phyloP scores from a whole-genome alignment of 108 stramenopile species.

The Mayamaea pseudoterrestris region DNA sequence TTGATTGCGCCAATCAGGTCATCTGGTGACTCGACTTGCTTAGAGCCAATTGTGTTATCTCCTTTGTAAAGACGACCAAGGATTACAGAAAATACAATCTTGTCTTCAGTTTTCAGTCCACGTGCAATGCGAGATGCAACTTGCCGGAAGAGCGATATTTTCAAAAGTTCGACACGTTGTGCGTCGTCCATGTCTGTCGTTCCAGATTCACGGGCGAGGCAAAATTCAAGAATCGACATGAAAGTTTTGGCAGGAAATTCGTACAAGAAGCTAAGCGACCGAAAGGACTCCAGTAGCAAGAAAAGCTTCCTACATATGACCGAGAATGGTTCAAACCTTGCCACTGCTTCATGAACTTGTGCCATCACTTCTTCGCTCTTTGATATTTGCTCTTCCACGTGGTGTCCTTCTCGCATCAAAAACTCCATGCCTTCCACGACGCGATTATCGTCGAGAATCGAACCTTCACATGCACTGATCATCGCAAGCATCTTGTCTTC shows the following conservation, averaged over 20 bases:
- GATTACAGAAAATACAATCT: conserved; percentile 83
- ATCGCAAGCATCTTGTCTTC: conserved; percentile 92
- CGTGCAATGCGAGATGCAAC: conserved; percentile 80
- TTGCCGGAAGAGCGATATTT: conserved; percentile 58
- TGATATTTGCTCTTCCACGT: conserved; percentile 87
- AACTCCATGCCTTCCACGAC: conserved; percentile 92
- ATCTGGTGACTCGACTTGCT: conserved; percentile 20
- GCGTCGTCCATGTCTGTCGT: conserved; percentile 11
- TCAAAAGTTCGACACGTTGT: conserved; percentile 49
- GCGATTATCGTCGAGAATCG: conserved; percentile 92
- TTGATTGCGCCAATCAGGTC: conserved; percentile 40
- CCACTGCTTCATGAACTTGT: conserved; percentile 75
- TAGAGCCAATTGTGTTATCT: conserved; percentile 29
- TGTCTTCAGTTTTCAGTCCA: conserved; percentile 82
- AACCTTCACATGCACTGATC: conserved; percentile 92
- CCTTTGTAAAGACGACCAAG: conserved; percentile 62
- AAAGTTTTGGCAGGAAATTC: conserved; percentile 77
- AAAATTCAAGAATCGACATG: conserved; percentile 68
- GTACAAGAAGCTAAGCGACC: conserved; percentile 69
- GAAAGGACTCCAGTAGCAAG: conserved; percentile 47
- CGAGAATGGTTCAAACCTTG: conserved; percentile 81
- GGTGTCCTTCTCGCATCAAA: conserved; percentile 89
- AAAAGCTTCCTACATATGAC: conserved; percentile 60
- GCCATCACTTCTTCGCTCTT: conserved; percentile 82
- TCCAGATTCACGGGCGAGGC: conserved; percentile 25